Percentiles rank a stretch among this genome's conserved stretches.
Evolutionary conservation across 495 filamentous ascomycete genomes (phyloP).

Genomic region (Niebla homalea): DNA sequence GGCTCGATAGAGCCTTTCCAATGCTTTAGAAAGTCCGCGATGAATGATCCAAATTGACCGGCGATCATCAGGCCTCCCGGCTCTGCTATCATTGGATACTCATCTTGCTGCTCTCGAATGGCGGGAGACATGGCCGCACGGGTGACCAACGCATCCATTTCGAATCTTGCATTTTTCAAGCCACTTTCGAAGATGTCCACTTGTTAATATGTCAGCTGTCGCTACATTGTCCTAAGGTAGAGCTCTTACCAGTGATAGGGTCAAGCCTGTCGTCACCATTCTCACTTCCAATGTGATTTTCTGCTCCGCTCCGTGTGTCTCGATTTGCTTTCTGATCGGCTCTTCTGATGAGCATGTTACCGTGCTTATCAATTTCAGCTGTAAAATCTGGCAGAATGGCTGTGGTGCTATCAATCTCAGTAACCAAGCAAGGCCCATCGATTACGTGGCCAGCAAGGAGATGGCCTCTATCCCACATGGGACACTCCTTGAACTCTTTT

Average conservation of each 20-base stretch:
- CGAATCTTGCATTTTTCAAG: conserved; percentile 32
- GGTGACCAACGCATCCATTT: conserved; percentile 40
- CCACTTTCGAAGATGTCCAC: conserved; percentile 31
- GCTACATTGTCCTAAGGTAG: conserved; percentile 18
- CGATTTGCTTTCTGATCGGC: conserved; percentile 10
- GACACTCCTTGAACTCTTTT: conserved; percentile 23
- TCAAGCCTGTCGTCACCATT: too few relatives aligned
- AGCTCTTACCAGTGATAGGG: conserved; percentile 16
- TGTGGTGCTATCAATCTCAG: conserved; percentile 40
- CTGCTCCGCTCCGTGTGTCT: background rate
- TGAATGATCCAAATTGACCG: conserved; percentile 39
- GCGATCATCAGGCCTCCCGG: conserved; percentile 35
- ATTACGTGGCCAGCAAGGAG: conserved; percentile 28
- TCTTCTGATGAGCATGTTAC: conserved; percentile 35
- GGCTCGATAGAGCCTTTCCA: conserved; percentile 35
- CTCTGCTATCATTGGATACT: conserved; percentile 40
- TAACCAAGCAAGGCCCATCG: conserved; percentile 33
- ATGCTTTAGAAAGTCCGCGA: conserved; percentile 31
- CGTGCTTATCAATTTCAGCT: conserved; percentile 30
- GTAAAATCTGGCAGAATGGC: conserved; percentile 33
- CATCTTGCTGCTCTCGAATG: conserved; percentile 39
- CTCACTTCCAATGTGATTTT: too few relatives aligned
- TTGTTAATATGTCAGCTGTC: too few relatives aligned
- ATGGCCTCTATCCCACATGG: conserved; percentile 31
- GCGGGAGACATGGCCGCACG: conserved; percentile 39